phyloP scores from a whole-genome alignment of 1,284 basidiomycete genomes.

The Apiotrichum brassicae region DNA sequence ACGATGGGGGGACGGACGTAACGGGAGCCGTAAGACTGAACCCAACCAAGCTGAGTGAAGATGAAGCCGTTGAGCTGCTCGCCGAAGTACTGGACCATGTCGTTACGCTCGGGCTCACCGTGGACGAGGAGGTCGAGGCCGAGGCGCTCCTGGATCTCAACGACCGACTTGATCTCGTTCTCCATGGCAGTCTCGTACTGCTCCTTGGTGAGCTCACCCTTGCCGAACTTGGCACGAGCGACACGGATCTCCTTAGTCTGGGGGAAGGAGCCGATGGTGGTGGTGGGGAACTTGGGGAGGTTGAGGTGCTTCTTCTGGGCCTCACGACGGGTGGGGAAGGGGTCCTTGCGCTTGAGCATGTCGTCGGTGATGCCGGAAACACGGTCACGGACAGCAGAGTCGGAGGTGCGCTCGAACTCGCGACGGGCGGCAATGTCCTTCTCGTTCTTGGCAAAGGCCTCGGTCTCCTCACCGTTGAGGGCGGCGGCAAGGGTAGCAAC shows the following conservation, averaged over 20 bases:
- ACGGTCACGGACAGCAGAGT: conserved; percentile 92
- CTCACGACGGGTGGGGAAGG: conserved; percentile 81
- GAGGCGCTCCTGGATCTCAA: conserved; percentile 92
- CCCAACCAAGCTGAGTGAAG: conserved; percentile 86
- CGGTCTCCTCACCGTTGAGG: conserved; percentile 69
- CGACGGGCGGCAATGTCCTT: conserved; percentile 90
- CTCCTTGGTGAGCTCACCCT: conserved; percentile 78
- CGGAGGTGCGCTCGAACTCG: conserved; percentile 89
- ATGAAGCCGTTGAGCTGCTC: conserved; percentile 93
- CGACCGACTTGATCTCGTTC: conserved; percentile 92
- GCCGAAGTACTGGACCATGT: conserved; percentile 99
- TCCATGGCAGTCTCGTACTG: conserved; percentile 98
- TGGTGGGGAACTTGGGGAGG: conserved; percentile 96
- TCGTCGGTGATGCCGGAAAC: conserved; percentile 86
- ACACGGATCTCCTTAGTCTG: conserved; percentile 99
- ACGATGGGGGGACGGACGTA: conserved; percentile 99
- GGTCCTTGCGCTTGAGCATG: conserved; percentile 81
- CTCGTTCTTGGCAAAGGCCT: conserved; percentile 80
- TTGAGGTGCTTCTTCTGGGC: conserved; percentile 83
- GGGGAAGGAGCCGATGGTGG: conserved; percentile 98
- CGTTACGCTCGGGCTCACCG: conserved; percentile 97
- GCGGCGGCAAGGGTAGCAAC: conserved; percentile 80
- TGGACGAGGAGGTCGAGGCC: conserved; percentile 97
- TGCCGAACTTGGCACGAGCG: conserved; percentile 90
- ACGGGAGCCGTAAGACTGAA: conserved; percentile 80